Base-by-base conservation (phyloP, 306 rosid species). In the Dalbergia oliveri region DNA sequence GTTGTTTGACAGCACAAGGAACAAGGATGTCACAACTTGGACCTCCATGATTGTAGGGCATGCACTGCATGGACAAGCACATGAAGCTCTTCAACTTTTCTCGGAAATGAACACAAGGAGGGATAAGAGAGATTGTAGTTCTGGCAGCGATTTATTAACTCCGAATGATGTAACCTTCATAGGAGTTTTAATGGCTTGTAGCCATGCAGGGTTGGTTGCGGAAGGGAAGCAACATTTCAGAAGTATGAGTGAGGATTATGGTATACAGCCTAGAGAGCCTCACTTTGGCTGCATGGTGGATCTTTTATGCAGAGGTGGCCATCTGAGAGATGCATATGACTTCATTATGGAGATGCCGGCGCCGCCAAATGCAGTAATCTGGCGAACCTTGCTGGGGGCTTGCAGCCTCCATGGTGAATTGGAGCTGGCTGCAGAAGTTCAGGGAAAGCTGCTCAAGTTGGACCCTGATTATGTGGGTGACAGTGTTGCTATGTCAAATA, bases 171-270 rank as follows among this genome's bases (percentile, higher is more conserved):
- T 91, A 44, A 91, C 90, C 1, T 91, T 87, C 80, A 59, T 89
- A 13, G 95, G 95, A 79, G 93, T 89, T 56, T 76, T 89, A 69
- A 91, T 89, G 91, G 92, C 95, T 34, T 91, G 95, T 72, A 91
- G 95, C 80, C 93, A 91, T 79, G 87, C 87, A 3, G 89, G 95
- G 35, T 62, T 87, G 84, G 88, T 87, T 33, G 95, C 89, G 74
- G 88, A 91, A 89, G 93, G 93, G 71, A 86, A 84, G 78, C 19
- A 61, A 13, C 83, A 87, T 54, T 89, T 91, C 67, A 84, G 23
- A 84, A 91, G 91, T 57, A 87, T 91, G 93, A 84, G 33, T 8
- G 80, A 75, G 68, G 87, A 77, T 43, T 83, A 78, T 41, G 87
- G 87, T 33, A 76, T 91, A 68, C 58, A 71, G 31, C 93, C 91